phyloP scores from a whole-genome alignment of 139 green algal genomes.

The Chlamydomonas eustigma region DNA sequence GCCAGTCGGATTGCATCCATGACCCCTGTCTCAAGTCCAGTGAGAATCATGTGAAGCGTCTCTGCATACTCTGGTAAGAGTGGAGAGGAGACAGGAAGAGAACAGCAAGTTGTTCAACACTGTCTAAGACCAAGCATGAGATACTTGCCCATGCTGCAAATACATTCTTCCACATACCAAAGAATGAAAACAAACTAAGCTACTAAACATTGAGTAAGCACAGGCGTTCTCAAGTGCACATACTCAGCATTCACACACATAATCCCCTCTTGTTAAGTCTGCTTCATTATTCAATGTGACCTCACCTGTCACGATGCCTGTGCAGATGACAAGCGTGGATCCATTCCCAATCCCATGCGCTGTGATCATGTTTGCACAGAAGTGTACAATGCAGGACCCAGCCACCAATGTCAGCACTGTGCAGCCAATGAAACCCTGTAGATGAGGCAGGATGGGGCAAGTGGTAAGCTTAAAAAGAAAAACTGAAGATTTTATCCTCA shows the following conservation, averaged over 20 bases:
- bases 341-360: slow-evolving; percentile 46
- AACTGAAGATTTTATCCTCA: too few species aligned
- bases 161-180: too few species aligned
- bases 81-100: too few species aligned
- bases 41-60: slow-evolving; percentile 36
- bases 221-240: too few species aligned
- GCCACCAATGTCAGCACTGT: slow-evolving; percentile 42
- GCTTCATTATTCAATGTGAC: too few species aligned
- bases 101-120: too few species aligned
- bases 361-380: slow-evolving; percentile 50
- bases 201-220: too few species aligned
- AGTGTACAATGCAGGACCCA: slow-evolving; percentile 41
- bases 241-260: too few species aligned
- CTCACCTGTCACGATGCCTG: slow-evolving; percentile 42
- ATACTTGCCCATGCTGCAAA: too few species aligned
- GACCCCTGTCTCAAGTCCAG: slow-evolving; percentile 20
- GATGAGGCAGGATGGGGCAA: background rate
- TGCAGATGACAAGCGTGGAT: slow-evolving; percentile 54
- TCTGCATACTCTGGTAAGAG: slow-evolving; percentile 40
- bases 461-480: background rate
- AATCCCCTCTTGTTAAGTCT: too few species aligned
- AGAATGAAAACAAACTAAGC: too few species aligned
- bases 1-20: background rate
- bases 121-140: too few species aligned
- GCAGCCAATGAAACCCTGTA: slow-evolving; percentile 27